These are phyloP conservation scores for Cryphonectria japonica DNA, from an alignment of 2,329 filamentous ascomycete species.

Conservation along the genomic window DNA sequence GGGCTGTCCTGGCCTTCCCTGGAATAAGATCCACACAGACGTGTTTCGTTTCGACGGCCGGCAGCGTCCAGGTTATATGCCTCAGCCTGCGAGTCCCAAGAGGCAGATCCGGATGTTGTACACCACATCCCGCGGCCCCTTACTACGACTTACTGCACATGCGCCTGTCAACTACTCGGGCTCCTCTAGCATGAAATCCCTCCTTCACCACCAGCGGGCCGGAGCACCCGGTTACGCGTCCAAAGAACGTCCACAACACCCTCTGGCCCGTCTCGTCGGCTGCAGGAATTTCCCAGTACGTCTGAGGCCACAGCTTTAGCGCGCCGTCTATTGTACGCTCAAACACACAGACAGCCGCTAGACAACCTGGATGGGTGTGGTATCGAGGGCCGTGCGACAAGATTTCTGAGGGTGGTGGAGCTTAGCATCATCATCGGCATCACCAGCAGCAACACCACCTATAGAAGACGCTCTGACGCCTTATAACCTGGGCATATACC, in stretches of 20 bases:
- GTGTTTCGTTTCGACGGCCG: conserved; percentile 6
- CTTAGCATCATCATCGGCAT: neutral
- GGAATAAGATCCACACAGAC: neutral
- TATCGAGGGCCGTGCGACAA: neutral
- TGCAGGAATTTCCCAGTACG: conserved; percentile 23
- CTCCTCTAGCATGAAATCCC: neutral
- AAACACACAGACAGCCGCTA: neutral
- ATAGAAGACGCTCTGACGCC: neutral
- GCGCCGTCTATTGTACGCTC: neutral
- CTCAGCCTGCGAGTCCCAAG: neutral
- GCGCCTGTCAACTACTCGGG: conserved; percentile 6
- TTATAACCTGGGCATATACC: neutral
- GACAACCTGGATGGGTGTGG: neutral
- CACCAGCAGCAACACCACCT: too few species aligned
- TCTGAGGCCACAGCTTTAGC: conserved; percentile 2
- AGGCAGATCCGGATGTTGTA: neutral
- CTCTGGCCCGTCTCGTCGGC: conserved; percentile 9
- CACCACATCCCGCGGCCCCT: conserved; percentile 3
- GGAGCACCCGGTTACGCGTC: conserved; percentile 26
- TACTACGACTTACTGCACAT: neutral
- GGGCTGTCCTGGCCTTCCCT: neutral
- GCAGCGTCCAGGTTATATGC: conserved; percentile 7
- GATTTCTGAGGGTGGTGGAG: neutral
- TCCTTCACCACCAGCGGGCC: conserved; percentile 18
- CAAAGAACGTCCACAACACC: conserved; percentile 10